Conservation (phyloP, 768 basidiomycete species). For the Rhizopogon rudus region DNA sequence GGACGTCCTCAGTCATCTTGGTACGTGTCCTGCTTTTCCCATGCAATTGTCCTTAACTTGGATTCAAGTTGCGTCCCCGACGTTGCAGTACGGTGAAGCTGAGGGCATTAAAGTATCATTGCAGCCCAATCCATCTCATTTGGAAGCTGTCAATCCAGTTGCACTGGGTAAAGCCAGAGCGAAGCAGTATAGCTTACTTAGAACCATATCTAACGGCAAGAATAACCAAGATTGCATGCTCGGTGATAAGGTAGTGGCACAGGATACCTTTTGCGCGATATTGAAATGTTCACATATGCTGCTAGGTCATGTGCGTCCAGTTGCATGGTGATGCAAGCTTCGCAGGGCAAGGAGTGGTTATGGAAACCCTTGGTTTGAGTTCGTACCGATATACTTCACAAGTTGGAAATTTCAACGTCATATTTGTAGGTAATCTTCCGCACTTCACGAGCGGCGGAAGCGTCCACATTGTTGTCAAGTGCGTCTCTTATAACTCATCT, state of each 20-base stretch:
- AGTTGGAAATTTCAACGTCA: background rate
- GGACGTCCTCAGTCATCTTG: constrained; percentile 85
- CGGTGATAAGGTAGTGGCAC: constrained; percentile 23
- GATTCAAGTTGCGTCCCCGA: constrained; percentile 57
- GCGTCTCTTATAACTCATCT: constrained; percentile 24
- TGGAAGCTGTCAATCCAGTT: constrained; percentile 89
- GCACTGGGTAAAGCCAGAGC: constrained; percentile 88
- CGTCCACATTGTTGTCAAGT: constrained; percentile 90
- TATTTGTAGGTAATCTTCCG: constrained; percentile 65
- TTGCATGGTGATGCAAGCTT: constrained; percentile 92
- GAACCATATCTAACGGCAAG: constrained; percentile 40
- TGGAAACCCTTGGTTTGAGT: constrained; percentile 85
- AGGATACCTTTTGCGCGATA: background rate
- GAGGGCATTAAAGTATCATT: constrained; percentile 66
- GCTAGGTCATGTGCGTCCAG: constrained; percentile 83
- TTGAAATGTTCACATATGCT: constrained; percentile 28
- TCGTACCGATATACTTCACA: constrained; percentile 16
- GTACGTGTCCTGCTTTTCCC: constrained; percentile 30
- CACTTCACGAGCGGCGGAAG: constrained; percentile 91
- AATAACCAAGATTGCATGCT: constrained; percentile 22
- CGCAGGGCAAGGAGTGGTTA: constrained; percentile 85
- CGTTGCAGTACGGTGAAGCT: constrained; percentile 48
- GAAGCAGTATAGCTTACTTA: constrained; percentile 81
- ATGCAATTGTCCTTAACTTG: background rate
- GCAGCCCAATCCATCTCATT: constrained; percentile 75